Conservation (phyloP, 2,329 filamentous ascomycete species). For the Cadophora malorum region DNA sequence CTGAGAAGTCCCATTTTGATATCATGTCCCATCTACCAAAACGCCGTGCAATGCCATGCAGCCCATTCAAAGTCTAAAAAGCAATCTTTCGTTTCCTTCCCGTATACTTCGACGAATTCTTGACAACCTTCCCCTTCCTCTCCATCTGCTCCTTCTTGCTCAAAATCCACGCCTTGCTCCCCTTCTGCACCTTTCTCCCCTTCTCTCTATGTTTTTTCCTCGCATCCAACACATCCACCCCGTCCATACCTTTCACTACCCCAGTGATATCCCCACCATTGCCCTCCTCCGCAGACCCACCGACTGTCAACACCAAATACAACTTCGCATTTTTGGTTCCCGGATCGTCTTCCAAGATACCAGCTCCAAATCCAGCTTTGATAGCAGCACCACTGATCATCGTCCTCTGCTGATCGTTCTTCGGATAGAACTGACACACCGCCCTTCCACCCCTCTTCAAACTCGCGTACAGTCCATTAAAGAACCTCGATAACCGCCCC, state of each 20-base stretch:
- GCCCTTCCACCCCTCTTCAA: constrained; percentile 84
- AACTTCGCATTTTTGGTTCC: constrained; percentile 96
- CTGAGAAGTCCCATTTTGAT: no score
- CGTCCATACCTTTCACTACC: constrained; percentile 87
- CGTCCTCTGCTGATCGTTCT: constrained; percentile 87
- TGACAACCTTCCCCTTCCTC: constrained; percentile 92
- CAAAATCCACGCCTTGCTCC: constrained; percentile 82
- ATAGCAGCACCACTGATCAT: constrained; percentile 94
- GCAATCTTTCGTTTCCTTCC: constrained; percentile 82
- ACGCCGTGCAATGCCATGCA: constrained; percentile 41
- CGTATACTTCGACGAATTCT: constrained; percentile 90
- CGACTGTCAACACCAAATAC: constrained; percentile 94
- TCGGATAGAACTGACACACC: constrained; percentile 97
- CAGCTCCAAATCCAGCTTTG: constrained; percentile 92
- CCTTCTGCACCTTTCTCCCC: constrained; percentile 71
- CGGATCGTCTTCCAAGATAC: constrained; percentile 91
- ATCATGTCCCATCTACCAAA: constrained; percentile 31
- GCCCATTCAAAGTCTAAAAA: constrained; percentile 60
- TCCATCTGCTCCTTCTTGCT: constrained; percentile 94
- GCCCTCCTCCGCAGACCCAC: constrained; percentile 59
- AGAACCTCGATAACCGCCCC: constrained; percentile 82
- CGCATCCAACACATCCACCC: constrained; percentile 80
- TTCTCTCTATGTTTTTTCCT: constrained; percentile 58
- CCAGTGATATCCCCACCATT: constrained; percentile 83
- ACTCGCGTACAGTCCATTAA: constrained; percentile 88